Evolutionary conservation across 1,139 yeast genomes (phyloP), one percentile per base, ranked within the genome.

Genomic region (Entelexis sorbosivorans): DNA sequence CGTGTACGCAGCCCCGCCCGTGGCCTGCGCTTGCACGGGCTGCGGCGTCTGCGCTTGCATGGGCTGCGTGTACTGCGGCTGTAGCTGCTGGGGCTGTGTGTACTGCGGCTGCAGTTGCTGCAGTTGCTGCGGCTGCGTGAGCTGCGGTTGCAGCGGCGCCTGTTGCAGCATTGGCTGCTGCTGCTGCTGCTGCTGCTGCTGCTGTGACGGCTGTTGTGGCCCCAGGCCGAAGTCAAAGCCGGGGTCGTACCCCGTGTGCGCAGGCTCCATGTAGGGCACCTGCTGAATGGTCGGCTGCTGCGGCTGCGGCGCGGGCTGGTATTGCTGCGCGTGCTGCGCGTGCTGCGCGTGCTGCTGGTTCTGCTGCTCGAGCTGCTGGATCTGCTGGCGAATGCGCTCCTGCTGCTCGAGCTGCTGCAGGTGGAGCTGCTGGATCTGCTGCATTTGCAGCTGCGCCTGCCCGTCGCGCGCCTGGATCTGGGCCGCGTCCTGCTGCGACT

Each of bases 391-490:
- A 88, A 83, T 38, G 26, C 46, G 44, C 46, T 54, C 53, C 43
- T 54, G 56, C 71, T 83, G 50, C 81, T 93, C 62, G 89, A 86
- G 53, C 82, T 52, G 57, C 48, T 50, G 71, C 58, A 47, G n/a
- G 38, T 55, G 58, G 17, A 55, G 50, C 45, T 51, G 58, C n/a
- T 42, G 64, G 53, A 55, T 64, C 53, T 52, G 62, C 56, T 57
- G 62, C 52, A 56, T 58, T 29, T 54, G 54, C 24, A 53, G 44
- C 50, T 47, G 53, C 16, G 59, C 49, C 38, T 51, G 55, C 32
- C 49, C 51, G 38, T 51, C 56, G 29, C 49, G 54, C 22, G 47
- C 40, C 48, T 56, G 55, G 42, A 56, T 57, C 14, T 49, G 60
- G 39, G 54, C 58, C 26, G 59, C 54, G 33, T 43, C 56, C 44